Evolutionary conservation across 345 rosid genomes (phyloP).

Genomic region (Isatis tinctoria): DNA sequence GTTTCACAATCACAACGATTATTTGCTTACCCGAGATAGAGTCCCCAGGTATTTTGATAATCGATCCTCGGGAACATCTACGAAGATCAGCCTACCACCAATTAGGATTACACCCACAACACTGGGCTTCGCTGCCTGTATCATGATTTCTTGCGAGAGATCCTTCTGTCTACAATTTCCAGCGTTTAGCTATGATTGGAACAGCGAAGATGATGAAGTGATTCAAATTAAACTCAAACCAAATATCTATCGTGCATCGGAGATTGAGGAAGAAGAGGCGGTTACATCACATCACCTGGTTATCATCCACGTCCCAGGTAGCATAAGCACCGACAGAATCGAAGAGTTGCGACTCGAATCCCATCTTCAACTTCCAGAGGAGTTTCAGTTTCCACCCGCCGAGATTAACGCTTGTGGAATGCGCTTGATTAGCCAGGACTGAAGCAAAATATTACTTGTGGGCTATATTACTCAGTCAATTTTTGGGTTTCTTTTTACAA

Average conservation of each 20-base stretch:
- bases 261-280: background rate
- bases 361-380: background rate
- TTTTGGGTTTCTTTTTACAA: too few species aligned
- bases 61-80: background rate
- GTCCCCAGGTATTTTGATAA: background rate
- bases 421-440: background rate
- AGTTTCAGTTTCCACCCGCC: background rate
- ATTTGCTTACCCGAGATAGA: background rate
- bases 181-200: conserved; percentile 6
- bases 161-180: background rate
- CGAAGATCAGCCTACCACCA: background rate
- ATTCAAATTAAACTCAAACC: conserved; percentile 12
- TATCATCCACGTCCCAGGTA: background rate
- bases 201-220: background rate
- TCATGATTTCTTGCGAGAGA: background rate
- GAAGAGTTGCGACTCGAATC: conserved; percentile 2
- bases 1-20: background rate
- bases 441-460: background rate
- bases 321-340: background rate
- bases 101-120: background rate
- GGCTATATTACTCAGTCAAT: too few species aligned
- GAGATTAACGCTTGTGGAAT: background rate
- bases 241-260: background rate
- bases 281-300: background rate
- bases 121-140: background rate